Evolutionary conservation across 2,329 filamentous ascomycete species (phyloP).

Genomic region (Hypoxylon sp.): DNA sequence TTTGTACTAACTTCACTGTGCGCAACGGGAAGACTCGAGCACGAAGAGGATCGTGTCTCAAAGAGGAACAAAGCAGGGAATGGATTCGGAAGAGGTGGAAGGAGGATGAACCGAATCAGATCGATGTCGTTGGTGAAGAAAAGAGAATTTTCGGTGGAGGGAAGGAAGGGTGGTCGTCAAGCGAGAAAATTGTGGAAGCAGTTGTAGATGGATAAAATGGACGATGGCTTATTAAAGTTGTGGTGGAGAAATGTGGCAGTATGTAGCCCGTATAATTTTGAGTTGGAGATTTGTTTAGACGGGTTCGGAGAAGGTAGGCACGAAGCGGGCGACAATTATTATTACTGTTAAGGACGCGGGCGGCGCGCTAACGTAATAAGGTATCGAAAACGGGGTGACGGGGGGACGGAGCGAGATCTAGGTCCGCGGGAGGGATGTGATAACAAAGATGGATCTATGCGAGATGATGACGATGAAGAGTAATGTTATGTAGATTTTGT

Average conservation of each 20-base stretch:
- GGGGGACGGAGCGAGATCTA: constrained; percentile 29
- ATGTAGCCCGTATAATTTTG: constrained; percentile 30
- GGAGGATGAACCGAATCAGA: constrained; percentile 32
- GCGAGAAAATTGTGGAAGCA: constrained; percentile 25
- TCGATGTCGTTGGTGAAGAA: constrained; percentile 10
- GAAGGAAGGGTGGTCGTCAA: constrained; percentile 8
- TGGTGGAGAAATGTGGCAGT: constrained; percentile 37
- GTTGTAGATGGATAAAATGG: constrained; percentile 37
- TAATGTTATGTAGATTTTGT: too few relatives aligned
- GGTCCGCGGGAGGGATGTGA: constrained; percentile 16
- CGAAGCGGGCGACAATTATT: constrained; percentile 14
- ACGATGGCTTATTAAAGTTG: constrained; percentile 34
- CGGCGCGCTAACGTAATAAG: constrained; percentile 32
- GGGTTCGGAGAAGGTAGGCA: constrained; percentile 41
- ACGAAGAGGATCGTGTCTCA: constrained; percentile 32
- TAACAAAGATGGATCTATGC: constrained; percentile 13
- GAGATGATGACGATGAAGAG: constrained; percentile 8
- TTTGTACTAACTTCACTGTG: constrained; percentile 37
- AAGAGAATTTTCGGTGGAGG: constrained; percentile 21
- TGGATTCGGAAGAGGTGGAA: constrained; percentile 23
- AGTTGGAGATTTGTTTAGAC: constrained; percentile 43
- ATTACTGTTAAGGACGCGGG: constrained; percentile 23
- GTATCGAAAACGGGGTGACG: constrained; percentile 7
- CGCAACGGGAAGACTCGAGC: constrained; percentile 19
- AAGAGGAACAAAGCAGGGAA: constrained; percentile 37